Base-by-base conservation (phyloP, 2,329 filamentous ascomycete genomes). In the Cercospora sp. region DNA sequence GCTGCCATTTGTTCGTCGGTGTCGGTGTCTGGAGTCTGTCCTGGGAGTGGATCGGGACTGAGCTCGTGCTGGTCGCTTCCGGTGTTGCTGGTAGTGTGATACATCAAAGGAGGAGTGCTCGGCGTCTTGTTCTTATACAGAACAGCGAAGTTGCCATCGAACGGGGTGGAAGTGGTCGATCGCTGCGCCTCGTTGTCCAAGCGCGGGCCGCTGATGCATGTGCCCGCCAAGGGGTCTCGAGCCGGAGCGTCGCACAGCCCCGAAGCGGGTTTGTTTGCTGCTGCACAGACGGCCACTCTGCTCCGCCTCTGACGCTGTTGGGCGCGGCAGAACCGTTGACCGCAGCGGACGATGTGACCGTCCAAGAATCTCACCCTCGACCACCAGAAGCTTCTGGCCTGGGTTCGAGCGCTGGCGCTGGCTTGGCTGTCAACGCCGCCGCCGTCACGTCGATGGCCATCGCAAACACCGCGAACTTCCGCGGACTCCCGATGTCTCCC, bases 1-100 rank as follows among this genome's bases (percentile, higher is more conserved):
- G 69, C 60, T 23, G 64, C 62, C 66, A 70, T 70, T 57, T 55
- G 59, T n/a, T 60, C 30, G 66, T 64, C 20, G 61, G 18, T 28
- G 30, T 53, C 20, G 45, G 18, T 57, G 48, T n/a, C 31, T 39
- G 55, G 33, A 31, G 42, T 28, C 16, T 63, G 23, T 48, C 45
- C 60, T 30, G 61, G 18, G 3, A 2, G 48, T 36, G 61, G 28
- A 10, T n/a, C 18, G 18, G 61, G 48, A 42, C 7, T 45, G 18
- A 6, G 28, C 23, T 51, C 45, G 1, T 39, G 60, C 30, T 62
- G 23, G 12, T n/a, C 30, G 45, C 20, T 18, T 18, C 42, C 30
- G 45, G 45, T 23, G 60, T 12, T 55, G 53, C 9, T 30, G 61
- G 61, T 30, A 45, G 33, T 26, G 45, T 33, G 63, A 60, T 53